These are phyloP conservation scores for Elaeagnus macrophylla DNA, from an alignment of 306 rosid genomes.

Conservation along the genomic window DNA sequence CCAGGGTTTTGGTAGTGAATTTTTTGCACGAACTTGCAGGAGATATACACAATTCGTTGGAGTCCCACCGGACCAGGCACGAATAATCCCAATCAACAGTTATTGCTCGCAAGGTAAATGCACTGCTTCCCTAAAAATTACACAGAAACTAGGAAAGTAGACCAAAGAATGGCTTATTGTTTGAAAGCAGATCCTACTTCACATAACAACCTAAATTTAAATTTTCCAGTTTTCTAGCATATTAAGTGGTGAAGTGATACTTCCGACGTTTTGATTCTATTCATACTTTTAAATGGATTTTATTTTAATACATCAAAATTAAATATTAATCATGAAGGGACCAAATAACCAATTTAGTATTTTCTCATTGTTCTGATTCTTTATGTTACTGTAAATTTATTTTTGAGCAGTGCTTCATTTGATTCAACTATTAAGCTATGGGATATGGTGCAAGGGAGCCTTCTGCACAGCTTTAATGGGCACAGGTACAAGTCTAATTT, in stretches of 20 bases:
- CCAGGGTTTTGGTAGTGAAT: slow-evolving; percentile 5
- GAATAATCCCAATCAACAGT: slow-evolving; percentile 39
- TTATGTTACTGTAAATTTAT: not conserved
- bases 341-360: not conserved
- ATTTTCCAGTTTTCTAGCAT: too few species aligned
- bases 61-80: slow-evolving; percentile 60
- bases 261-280: too few species aligned
- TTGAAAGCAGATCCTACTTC: not conserved
- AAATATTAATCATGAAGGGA: not conserved
- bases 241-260: too few species aligned
- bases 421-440: slow-evolving; percentile 57
- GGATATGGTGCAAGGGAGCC: slow-evolving; percentile 52
- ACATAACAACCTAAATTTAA: not conserved
- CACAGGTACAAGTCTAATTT: slow-evolving; percentile 37
- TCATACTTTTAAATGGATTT: not conserved
- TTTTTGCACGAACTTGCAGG: slow-evolving; percentile 24
- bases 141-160: not conserved
- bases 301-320: not conserved
- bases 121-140: not conserved
- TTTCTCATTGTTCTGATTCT: not conserved
- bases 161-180: not conserved
- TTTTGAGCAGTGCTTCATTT: slow-evolving; percentile 48
- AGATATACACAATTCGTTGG: slow-evolving; percentile 65
- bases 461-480: slow-evolving; percentile 41
- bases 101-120: slow-evolving; percentile 48